Base-by-base conservation (phyloP, 2,329 filamentous ascomycete genomes). In the Fusarium hainanense region DNA sequence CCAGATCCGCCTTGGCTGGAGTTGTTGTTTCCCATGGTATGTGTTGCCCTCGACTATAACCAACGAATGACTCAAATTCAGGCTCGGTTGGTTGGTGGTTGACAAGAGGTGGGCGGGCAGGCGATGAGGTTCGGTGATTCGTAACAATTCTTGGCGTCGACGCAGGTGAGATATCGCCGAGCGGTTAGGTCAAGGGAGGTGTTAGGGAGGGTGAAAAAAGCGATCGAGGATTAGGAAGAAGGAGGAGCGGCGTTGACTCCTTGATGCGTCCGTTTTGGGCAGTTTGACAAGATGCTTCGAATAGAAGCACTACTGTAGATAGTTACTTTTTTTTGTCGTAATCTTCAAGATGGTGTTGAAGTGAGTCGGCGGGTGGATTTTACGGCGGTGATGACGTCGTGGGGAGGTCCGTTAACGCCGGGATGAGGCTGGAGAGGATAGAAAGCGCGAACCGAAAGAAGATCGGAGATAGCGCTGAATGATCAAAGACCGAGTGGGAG, bases 21-120 rank as follows among this genome's bases (percentile, higher is more conserved):
- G 75, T 85, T 86, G 81, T 92, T 89, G 80, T 93, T 94, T 78
- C 92, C 92, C 92, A 94, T 94, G 60, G 44, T 73, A 58, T 57
- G 58, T 49, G 55, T 47, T 58, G 63, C 66, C 58, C 57, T 50
- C 66, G 63, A 68, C 63, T 68, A 65, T 70, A 43, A 65, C 58
- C 51, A 71, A 68, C 59, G 62, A 63, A 61, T 76, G 74, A 76
- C 71, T 76, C 76, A 73, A 76, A 76, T 68, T 77, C 75, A 72
- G 76, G 66, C 55, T 74, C 73, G 73, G 73, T 70, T 75, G 73
- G 63, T 25, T 52, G 49, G 7, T n/a, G 21, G 10, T n/a, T 37
- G 34, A 11, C 3, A n/a, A n/a, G 18, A 37, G 34, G 23, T n/a
- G 34, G 49, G 12, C 27, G 34, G 11, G 10, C 13, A 25, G 34